A percentile compares a stretch with the other conserved stretches of the same genome.
Evolutionary conservation across 495 filamentous ascomycete species (phyloP).

Genomic region (Penicillium turbatum): DNA sequence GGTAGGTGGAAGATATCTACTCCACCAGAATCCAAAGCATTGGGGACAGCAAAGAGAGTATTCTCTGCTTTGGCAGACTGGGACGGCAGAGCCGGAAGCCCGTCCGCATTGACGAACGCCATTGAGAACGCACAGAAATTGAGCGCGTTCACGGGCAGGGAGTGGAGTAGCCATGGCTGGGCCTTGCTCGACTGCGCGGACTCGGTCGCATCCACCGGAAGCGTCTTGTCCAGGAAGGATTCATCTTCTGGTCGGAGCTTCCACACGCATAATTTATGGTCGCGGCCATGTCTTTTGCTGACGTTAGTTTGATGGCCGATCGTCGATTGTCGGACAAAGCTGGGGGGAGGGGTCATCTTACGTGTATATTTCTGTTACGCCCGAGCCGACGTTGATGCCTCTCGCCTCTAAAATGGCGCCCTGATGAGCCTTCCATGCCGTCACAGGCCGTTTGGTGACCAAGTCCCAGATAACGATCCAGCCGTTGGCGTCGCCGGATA

Average conservation of each 20-base stretch:
- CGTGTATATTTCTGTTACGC: conserved; percentile 63
- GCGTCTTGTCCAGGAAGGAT: conserved; percentile 53
- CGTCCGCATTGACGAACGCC: conserved; percentile 17
- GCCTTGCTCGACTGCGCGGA: conserved; percentile 22
- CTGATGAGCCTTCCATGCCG: conserved; percentile 86
- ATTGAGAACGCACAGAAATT: conserved; percentile 92
- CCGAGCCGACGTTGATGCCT: conserved; percentile 42
- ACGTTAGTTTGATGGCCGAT: background rate
- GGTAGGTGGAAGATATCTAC: conserved; percentile 88
- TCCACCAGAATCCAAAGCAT: conserved; percentile 69
- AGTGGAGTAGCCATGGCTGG: conserved; percentile 81
- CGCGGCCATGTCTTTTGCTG: conserved; percentile 71
- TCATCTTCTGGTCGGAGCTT: conserved; percentile 58
- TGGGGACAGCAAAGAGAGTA: conserved; percentile 71
- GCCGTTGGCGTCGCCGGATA: conserved; percentile 87
- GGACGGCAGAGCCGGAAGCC: background rate
- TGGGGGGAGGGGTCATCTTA: conserved; percentile 42
- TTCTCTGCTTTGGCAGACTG: conserved; percentile 8
- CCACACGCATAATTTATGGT: conserved; percentile 86
- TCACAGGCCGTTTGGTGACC: conserved; percentile 71
- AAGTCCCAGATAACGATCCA: conserved; percentile 86
- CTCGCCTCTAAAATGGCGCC: conserved; percentile 71
- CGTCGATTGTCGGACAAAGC: background rate
- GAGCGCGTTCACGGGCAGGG: conserved; percentile 82
- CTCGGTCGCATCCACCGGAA: conserved; percentile 61